Base-by-base conservation (phyloP, 2,329 filamentous ascomycete species). In the Rhynchosporium agropyri region DNA sequence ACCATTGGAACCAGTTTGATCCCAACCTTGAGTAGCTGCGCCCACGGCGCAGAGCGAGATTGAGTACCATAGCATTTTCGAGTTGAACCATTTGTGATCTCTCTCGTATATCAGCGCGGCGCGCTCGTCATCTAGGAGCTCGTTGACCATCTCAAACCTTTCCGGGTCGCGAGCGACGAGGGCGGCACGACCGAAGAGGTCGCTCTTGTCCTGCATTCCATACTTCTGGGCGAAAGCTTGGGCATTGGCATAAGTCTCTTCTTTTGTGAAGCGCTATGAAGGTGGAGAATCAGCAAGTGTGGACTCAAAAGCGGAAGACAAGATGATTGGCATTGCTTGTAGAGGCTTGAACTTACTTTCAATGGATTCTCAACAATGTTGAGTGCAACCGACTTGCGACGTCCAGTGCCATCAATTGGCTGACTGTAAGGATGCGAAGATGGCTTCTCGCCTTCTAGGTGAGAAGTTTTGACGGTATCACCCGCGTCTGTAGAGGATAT, bases 31-130 rank as follows among this genome's bases (percentile, higher is more conserved):
- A 10, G 89, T 85, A 15, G 86, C 86, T n/a, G 87, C 87, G 51
- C 85, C 87, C 54, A 89, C 83, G 58, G 87, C 88, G 73, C 86
- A 89, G 20, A 85, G 83, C 8, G 82, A 77, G 67, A 90, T 88
- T 40, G 88, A 89, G 67, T 88, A 80, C 76, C 86, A 87, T 10
- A 91, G 78, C 62, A 82, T 81, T 70, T 73, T 79, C 0, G 88
- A 85, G 36, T 86, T 80, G 64, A 83, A 80, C 84, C 88, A 90
- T 71, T 87, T 88, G 80, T 90, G 86, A 36, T 83, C 78, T 46
- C 82, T 78, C 74, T 91, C 88, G 62, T 86, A 68, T 10, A 58
- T 60, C 15, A 68, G 58, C 62, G 86, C 64, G 8, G 67, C 63
- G 15, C 69, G 68, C 36, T 72, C 71, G 60, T 76, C 73, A 28